These are phyloP conservation scores for Phytophthora boehmeriae DNA, from an alignment of 352 stramenopile genomes.

Conservation along the genomic window DNA sequence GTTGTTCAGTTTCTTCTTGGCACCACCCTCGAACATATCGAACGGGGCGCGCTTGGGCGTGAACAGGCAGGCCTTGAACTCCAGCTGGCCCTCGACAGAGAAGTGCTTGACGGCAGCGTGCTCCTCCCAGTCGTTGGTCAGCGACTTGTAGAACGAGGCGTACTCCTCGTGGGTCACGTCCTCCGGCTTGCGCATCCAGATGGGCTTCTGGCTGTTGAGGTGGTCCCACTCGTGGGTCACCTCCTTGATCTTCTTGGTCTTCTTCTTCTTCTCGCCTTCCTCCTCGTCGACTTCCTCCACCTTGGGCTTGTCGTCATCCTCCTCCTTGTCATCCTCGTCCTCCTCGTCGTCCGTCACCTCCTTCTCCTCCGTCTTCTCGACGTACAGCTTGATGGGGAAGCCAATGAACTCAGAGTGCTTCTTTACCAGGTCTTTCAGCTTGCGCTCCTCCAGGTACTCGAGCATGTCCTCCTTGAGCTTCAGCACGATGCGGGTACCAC, in stretches of 20 bases:
- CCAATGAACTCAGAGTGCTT: conserved; percentile 99
- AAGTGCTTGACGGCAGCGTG: conserved; percentile 99
- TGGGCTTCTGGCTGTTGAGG: conserved; percentile 99
- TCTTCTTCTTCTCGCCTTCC: conserved; percentile 98
- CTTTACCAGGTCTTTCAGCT: conserved; percentile 99
- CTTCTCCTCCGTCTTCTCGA: conserved; percentile 99
- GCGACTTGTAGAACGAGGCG: conserved; percentile 99
- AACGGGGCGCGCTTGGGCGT: conserved; percentile 98
- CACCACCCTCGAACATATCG: conserved; percentile 99
- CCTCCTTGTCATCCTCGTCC: conserved; percentile 95
- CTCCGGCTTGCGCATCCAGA: conserved; percentile 99
- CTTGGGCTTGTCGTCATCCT: conserved; percentile 97
- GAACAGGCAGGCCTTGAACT: conserved; percentile 99
- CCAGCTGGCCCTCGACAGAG: conserved; percentile 98
- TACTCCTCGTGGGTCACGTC: conserved; percentile 99
- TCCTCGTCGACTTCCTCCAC: conserved; percentile 97
- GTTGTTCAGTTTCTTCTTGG: conserved; percentile 99
- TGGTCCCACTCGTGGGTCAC: conserved; percentile 99
- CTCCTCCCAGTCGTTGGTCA: conserved; percentile 99
- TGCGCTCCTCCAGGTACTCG: conserved; percentile 98
- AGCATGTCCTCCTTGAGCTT: conserved; percentile 99
- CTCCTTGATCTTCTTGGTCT: conserved; percentile 97
- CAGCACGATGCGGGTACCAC: conserved; percentile 96
- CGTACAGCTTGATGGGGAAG: conserved; percentile 99
- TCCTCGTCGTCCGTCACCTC: conserved; percentile 99